Evolutionary conservation across 1,284 basidiomycete species (phyloP).

Genomic region (Prillingera fragicola): DNA sequence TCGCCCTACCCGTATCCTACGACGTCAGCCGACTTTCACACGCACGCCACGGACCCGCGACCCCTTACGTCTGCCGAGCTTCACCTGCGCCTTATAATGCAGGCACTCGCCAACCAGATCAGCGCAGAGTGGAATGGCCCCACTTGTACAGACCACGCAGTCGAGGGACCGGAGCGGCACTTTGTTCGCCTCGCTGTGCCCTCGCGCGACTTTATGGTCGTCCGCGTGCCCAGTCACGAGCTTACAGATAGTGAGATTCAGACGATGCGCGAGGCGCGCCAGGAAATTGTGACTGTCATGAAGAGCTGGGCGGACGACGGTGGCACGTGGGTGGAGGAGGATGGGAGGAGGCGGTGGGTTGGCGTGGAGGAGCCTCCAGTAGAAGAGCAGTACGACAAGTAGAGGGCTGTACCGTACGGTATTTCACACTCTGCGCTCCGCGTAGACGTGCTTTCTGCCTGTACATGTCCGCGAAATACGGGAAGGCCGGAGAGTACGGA

Average conservation of each 20-base stretch:
- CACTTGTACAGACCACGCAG: constrained; percentile 1
- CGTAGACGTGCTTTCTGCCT: no score
- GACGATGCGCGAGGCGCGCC: constrained; percentile 64
- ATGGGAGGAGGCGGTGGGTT: constrained; percentile 22
- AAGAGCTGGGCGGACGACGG: constrained; percentile 28
- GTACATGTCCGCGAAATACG: no score
- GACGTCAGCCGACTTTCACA: constrained; percentile 1
- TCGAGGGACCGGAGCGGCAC: constrained; percentile 59
- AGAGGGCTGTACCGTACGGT: no score
- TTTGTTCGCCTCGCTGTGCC: constrained; percentile 54
- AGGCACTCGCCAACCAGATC: constrained; percentile 42
- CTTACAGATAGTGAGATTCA: constrained; percentile 30
- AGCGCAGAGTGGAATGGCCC: constrained; percentile 38
- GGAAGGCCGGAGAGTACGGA: no score
- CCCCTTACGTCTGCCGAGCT: constrained; percentile 38
- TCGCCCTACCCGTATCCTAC: constrained; percentile 42
- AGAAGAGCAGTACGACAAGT: no score
- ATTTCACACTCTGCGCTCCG: no score
- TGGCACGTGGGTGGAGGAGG: constrained; percentile 25
- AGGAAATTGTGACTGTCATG: constrained; percentile 64
- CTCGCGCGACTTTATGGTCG: constrained; percentile 63
- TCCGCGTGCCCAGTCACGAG: constrained; percentile 53
- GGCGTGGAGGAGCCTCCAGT: no score
- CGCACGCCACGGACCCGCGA: constrained; percentile 11
- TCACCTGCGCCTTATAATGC: constrained; percentile 49